phyloP scores from a whole-genome alignment of 495 filamentous ascomycete species.

The Usnea hakonensis region DNA sequence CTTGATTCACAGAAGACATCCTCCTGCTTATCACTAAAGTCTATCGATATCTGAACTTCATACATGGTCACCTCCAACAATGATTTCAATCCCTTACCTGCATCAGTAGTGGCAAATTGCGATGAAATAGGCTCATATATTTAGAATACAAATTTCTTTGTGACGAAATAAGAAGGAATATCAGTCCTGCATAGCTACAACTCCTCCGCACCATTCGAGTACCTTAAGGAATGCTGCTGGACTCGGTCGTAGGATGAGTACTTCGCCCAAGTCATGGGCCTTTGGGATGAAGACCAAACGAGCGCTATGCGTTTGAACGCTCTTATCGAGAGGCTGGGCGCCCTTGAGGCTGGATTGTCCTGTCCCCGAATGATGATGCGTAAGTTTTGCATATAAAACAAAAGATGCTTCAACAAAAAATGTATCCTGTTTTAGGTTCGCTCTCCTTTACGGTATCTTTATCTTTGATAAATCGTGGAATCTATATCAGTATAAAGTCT shows the following conservation, averaged over 20 bases:
- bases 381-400: no score
- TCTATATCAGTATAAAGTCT: no score
- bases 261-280: not conserved
- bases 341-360: not conserved
- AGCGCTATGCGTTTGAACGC: not conserved
- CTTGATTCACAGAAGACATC: no score
- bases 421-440: no score
- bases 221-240: constrained; percentile 3
- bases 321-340: not conserved
- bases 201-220: not conserved
- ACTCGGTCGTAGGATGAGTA: constrained; percentile 1
- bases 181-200: constrained; percentile 2
- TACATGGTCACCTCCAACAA: not conserved
- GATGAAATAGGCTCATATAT: constrained; percentile 4
- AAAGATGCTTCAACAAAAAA: no score
- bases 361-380: no score
- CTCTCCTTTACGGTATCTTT: no score
- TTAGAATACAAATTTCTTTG: not conserved
- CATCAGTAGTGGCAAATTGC: not conserved
- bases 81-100: not conserved
- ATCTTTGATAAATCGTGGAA: no score
- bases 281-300: not conserved
- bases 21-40: no score
- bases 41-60: no score
- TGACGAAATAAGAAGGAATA: not conserved